Evolutionary conservation across 1,139 yeast species (phyloP), one percentile per base, ranked within the genome.

Genomic region (Yamadazyma friedrichii): DNA sequence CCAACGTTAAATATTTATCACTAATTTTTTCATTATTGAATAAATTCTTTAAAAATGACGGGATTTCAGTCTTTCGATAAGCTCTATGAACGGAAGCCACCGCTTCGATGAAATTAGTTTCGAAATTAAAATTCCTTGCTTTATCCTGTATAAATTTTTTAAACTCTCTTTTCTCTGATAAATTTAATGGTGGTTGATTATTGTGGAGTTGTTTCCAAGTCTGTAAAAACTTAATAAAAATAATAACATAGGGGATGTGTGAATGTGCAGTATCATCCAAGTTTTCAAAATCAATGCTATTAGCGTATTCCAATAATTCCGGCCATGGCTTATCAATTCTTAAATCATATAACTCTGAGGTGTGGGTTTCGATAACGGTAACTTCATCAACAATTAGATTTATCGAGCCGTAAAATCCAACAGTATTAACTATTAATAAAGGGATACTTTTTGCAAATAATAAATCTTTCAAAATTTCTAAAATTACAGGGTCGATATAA

Each of bases 261-360:
- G 88, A 78, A 44, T 80, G 79, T 15, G 78, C 81, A 3, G 70
- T 67, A 32, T 74, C 77, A 39, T 70, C 72, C 44, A 84, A 49
- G 0, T 48, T 34, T 2, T 66, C 67, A 16, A 85, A 54, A 36
- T 81, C 76, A 40, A 82, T 65, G 1, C 75, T 59, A 42, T 78
- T 76, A 9, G 79, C 72, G 52, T 71, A 82, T 0, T 62, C 62
- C 33, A 62, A 61, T n/a, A 91, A 63, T 50, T 85, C 88, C 0
- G 70, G 65, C 97, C 97, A 93, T 1, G 95, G 93, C 3, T 56
- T 48, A 45, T 83, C 84, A 4, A 91, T 64, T 38, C 96, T 66
- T 42, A 91, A 65, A 53, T 88, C 96, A 29, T 74, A 80, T 3
- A 83, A 58, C 9, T 76, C 66, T 32, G 81, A 80, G 33, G 82